These are phyloP conservation scores for Rugonectria rugulosa DNA, from an alignment of 2,329 filamentous ascomycete genomes.

Conservation along the genomic window DNA sequence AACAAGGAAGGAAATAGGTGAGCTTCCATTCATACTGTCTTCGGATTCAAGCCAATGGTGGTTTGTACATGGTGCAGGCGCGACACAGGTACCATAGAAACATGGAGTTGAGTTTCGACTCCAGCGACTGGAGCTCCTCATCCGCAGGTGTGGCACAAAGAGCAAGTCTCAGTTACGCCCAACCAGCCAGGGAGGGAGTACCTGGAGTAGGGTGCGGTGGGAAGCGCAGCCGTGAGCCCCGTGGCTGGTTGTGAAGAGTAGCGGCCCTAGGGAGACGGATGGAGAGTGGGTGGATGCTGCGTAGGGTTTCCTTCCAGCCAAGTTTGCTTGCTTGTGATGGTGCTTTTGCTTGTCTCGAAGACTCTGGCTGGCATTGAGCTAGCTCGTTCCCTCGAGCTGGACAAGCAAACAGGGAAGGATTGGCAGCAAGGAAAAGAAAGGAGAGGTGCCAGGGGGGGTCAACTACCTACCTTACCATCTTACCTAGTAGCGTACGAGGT, in stretches of 20 bases:
- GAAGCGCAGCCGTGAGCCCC: constrained; percentile 29
- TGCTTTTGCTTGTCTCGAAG: constrained; percentile 1
- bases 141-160: constrained; percentile 36
- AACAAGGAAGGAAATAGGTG: too few relatives aligned
- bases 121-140: constrained; percentile 21
- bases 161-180: constrained; percentile 22
- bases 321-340: constrained; percentile 7
- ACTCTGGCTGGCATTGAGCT: neutral
- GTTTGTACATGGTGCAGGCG: constrained; percentile 16
- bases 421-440: constrained; percentile 1
- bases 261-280: constrained; percentile 36
- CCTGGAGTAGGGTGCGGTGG: constrained; percentile 40
- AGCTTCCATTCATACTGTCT: too few relatives aligned
- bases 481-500: too few relatives aligned
- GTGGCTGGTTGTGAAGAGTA: constrained; percentile 39
- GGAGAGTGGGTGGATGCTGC: constrained; percentile 22
- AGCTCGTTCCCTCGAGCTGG: neutral
- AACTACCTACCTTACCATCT: too few relatives aligned
- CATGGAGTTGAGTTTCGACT: constrained; percentile 14
- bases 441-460: constrained; percentile 5
- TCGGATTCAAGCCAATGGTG: neutral
- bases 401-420: neutral
- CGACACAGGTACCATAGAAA: constrained; percentile 5
- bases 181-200: constrained; percentile 30
- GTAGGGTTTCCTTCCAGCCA: constrained; percentile 7